A percentile compares a stretch with the other conserved stretches of the same genome.
These are phyloP conservation scores for Anthracocystis setariae DNA, from an alignment of 1,284 basidiomycete species.

Conservation along the genomic window DNA sequence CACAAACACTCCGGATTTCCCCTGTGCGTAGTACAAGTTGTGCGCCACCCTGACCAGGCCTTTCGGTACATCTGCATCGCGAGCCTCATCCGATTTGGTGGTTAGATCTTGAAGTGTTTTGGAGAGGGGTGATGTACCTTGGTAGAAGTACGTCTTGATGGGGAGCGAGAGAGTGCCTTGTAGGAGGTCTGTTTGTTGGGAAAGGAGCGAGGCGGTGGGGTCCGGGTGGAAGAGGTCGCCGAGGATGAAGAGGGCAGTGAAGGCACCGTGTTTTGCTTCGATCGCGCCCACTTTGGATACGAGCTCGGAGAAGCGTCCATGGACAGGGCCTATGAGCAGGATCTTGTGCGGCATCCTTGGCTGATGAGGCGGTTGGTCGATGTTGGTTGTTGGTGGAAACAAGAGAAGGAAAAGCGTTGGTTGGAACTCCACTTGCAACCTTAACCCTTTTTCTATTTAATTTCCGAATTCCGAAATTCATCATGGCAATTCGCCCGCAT, in stretches of 20 bases:
- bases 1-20: constrained; percentile 46
- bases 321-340: constrained; percentile 84
- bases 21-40: constrained; percentile 51
- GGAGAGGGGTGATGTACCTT: constrained; percentile 73
- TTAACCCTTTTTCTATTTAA: too few species aligned
- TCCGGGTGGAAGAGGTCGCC: constrained; percentile 85
- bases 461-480: constrained; percentile 22
- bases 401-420: constrained; percentile 5
- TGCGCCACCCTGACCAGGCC: constrained; percentile 24
- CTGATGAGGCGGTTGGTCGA: not conserved
- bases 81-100: constrained; percentile 1
- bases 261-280: constrained; percentile 92
- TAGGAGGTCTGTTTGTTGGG: constrained; percentile 75
- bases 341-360: constrained; percentile 70
- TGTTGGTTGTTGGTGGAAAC: too few species aligned
- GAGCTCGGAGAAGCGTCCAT: constrained; percentile 79
- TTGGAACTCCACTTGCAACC: constrained; percentile 25
- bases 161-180: constrained; percentile 78
- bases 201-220: constrained; percentile 63
- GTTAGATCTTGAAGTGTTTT: constrained; percentile 4
- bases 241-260: constrained; percentile 83
- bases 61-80: constrained; percentile 1
- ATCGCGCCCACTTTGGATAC: constrained; percentile 85
- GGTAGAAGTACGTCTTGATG: constrained; percentile 89
- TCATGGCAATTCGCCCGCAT: too few species aligned